A percentile compares a stretch with the other conserved stretches of the same genome.
phyloP scores from a whole-genome alignment of 208 protist species.

The Leishmania martiniquensis region DNA sequence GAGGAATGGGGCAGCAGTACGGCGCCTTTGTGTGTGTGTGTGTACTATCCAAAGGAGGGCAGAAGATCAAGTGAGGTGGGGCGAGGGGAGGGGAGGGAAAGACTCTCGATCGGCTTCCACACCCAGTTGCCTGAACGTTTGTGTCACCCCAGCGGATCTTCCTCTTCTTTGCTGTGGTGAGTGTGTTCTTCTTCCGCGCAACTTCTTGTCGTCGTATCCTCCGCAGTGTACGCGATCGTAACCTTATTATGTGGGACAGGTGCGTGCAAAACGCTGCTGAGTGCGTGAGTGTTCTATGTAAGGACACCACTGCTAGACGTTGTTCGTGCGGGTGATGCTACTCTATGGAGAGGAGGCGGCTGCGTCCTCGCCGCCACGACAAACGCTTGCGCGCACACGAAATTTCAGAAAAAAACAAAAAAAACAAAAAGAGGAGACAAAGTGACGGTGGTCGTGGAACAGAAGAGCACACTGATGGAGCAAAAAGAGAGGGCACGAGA shows the following conservation, averaged over 20 bases:
- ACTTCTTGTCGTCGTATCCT: background rate
- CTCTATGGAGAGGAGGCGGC: background rate
- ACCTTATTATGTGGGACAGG: background rate
- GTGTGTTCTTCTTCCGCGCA: background rate
- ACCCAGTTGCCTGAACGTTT: background rate
- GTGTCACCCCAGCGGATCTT: background rate
- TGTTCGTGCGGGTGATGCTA: background rate
- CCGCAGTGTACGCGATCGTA: background rate
- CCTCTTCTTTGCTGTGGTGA: background rate
- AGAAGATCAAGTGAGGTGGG: no score
- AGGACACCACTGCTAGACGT: background rate
- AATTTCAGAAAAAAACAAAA: background rate
- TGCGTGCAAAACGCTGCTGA: background rate
- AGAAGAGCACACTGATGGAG: background rate
- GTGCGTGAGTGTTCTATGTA: conserved; percentile 1
- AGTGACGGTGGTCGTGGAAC: background rate
- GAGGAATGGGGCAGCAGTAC: background rate
- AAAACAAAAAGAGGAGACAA: background rate
- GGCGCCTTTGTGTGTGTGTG: background rate
- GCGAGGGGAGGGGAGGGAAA: no score
- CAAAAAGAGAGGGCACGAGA: background rate
- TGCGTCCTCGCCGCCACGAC: background rate
- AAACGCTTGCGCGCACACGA: no score
- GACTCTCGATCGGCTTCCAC: background rate
- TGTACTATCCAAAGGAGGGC: background rate